Base-by-base conservation (phyloP, 2,329 filamentous ascomycete species). In the Ophiostoma himal-ulmi region DNA sequence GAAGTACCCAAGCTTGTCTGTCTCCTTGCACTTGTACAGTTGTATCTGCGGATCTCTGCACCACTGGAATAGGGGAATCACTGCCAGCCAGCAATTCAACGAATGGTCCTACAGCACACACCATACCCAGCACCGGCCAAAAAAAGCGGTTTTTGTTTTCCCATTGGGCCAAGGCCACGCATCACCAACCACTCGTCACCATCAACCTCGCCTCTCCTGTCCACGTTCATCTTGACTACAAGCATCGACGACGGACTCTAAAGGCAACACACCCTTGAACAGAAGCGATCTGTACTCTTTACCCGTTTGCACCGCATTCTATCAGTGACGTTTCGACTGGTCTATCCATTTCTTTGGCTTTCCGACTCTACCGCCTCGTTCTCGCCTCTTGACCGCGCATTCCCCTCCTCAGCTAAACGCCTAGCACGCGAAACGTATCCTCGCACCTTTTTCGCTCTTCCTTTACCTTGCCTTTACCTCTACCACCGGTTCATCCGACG, bases 71-170 rank as follows among this genome's bases (percentile, higher is more conserved):
- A 65, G 62, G 57, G 57, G 57, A 65, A 65, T 39, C 20, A 36
- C 20, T 10, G 62, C 57, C 57, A 26, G 57, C 57, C 26, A 62
- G 26, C 57, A 62, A 14, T 20, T 11, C n/a, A 54, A n/a, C 52
- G 14, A 26, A 13, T 8, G 26, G 52, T 10, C 52, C 20, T 54
- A 22, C 60, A 39, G 30, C 60, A 37, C 17, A 22, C 26, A 60
- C 6, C 26, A 64, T 14, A 36, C 34, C 6, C 30, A 37, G 34
- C 60, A n/a, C 60, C 57, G 57, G 30, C 52, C 52, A 14, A 57
- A 65, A 65, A 65, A 65, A 65, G 62, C 62, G 62, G 62, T 65
- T 65, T 65, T 39, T 65, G 34, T 39, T 65, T 57, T 65, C 62
- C 36, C 36, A 65, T 65, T 65, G 62, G 62, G 36, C 26, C 62